Conservation (phyloP, 257 asterid genomes). For the Fraxinus americana region DNA sequence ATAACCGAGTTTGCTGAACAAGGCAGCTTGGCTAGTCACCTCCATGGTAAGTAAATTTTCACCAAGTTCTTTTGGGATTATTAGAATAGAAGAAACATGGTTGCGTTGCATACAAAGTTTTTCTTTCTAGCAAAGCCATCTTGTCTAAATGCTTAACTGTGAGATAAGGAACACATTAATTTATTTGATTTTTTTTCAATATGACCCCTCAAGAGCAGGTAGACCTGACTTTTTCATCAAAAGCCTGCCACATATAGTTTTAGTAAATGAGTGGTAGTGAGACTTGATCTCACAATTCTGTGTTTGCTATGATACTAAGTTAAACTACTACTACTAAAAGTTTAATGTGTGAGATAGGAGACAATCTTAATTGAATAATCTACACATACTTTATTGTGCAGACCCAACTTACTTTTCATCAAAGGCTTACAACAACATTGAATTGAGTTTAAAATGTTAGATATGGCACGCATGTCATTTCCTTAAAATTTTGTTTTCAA, state of each 20-base stretch:
- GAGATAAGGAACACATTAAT: no score
- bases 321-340: background rate
- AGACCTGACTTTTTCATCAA: background rate
- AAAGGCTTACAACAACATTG: no score
- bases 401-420: background rate
- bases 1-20: slow-evolving; percentile 47
- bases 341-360: background rate
- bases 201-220: no score
- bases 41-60: slow-evolving; percentile 52
- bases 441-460: background rate
- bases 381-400: background rate
- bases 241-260: background rate
- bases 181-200: no score
- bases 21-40: slow-evolving; percentile 72
- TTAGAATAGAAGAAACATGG: background rate
- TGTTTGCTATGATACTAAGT: no score
- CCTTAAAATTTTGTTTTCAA: background rate
- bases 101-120: background rate
- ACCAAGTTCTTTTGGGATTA: background rate
- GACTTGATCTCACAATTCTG: background rate
- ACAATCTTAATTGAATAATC: background rate
- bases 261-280: background rate
- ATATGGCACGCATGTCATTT: background rate
- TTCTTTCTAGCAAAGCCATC: background rate
- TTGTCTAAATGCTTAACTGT: background rate